Base-by-base conservation (phyloP, 768 basidiomycete genomes). In the Hysterangium stoloniferum region DNA sequence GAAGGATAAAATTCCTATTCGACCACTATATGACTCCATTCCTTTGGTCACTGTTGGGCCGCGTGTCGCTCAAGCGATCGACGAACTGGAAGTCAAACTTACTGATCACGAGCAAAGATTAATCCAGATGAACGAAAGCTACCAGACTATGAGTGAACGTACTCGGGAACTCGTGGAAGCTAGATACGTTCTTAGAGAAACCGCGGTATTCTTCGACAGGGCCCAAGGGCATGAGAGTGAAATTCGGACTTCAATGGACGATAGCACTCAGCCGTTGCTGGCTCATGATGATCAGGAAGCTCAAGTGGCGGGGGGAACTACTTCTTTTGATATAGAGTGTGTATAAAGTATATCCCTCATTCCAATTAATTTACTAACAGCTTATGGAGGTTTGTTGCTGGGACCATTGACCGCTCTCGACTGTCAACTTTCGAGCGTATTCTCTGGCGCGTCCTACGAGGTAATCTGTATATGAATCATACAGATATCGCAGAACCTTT, bases 391-490 rank as follows among this genome's bases (percentile, higher is more conserved):
- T 99, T 99, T 59, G 86, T 99, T 20, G 84, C 96, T 3, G 96
- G 96, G 24, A 97, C 95, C 0, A 92, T 98, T 56, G 94, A 98
- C 60, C 88, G 96, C 40, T 71, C 84, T 7, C 84, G 94, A 51
- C 75, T 98, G 61, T 79, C 88, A 1, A 94, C 91, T 4, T 97
- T 99, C 48, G 96, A 99, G 68, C 86, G 96, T 15, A 89, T 99
- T 17, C 79, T 98, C 43, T 99, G 96, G 96, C 89, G 96, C 58
- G 90, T 98, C 29, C 77, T 98, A 17, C 84, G 96, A 53, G 96
- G 96, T 44, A 98, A 99, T 64, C 74, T 99, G 19, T 99, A 95
- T 72, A 98, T 99, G 95, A 99, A 97, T 68, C 86, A 92, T 66
- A 89, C 84, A 48, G 94, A 98, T 67, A 98, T 99, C 58, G 75